phyloP scores from a whole-genome alignment of 192 early-diverging fungal species.

The Mortierella hygrophila region DNA sequence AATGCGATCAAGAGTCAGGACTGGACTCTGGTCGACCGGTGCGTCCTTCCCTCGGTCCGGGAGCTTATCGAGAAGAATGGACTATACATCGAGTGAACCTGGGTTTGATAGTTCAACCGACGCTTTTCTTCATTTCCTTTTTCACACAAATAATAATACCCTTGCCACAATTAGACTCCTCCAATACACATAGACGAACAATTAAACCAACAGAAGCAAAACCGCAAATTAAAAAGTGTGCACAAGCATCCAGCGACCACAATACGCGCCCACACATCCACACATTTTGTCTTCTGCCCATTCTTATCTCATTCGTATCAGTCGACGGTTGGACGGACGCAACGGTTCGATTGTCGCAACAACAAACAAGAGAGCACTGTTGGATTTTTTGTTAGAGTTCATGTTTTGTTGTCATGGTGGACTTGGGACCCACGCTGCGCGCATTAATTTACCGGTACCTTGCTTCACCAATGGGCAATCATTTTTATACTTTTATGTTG shows the following conservation, averaged over 20 bases:
- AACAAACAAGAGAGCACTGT: background rate
- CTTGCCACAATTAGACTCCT: background rate
- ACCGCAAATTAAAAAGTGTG: too few species aligned
- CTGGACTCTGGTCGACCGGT: slow-evolving; percentile 33
- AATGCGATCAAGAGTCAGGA: slow-evolving; percentile 42
- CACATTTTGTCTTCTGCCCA: too few species aligned
- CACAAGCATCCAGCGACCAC: too few species aligned
- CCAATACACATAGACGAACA: too few species aligned
- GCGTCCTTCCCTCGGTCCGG: slow-evolving; percentile 28
- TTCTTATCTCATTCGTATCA: background rate
- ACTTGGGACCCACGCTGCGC: background rate
- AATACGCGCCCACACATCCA: too few species aligned
- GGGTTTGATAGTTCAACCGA: background rate
- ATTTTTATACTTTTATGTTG: background rate
- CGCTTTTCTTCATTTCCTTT: background rate
- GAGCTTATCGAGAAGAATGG: slow-evolving; percentile 33
- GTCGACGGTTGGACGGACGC: background rate
- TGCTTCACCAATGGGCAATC: background rate
- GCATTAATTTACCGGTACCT: background rate
- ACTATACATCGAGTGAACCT: slow-evolving; percentile 15
- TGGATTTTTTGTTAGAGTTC: background rate
- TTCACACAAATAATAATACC: background rate
- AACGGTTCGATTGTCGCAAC: background rate
- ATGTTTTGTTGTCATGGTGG: background rate
- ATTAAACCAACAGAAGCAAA: too few species aligned